Percentiles rank a stretch among this genome's conserved stretches.
phyloP scores from a whole-genome alignment of 176 grass and related monocot species.

The Oryza officinalis region DNA sequence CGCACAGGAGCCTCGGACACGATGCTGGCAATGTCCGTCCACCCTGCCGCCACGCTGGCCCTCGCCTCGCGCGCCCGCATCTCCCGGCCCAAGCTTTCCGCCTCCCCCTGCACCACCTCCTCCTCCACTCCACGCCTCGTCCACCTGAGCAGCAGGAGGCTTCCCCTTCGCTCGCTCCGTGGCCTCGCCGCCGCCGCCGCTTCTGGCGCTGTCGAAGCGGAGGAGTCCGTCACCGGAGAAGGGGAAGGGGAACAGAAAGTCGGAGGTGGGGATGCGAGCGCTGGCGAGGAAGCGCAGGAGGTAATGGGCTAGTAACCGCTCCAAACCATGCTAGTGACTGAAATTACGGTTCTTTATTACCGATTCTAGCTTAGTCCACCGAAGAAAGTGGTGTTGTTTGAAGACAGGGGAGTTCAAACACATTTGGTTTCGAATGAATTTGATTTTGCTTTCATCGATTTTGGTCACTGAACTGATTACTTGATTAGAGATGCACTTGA shows the following conservation, averaged over 20 bases:
- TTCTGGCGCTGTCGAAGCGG: slow-evolving; percentile 35
- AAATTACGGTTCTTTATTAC: neutral
- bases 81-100: slow-evolving; percentile 16
- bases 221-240: slow-evolving; percentile 2
- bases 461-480: neutral
- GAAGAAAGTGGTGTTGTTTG: neutral
- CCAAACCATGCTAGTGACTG: neutral
- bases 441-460: neutral
- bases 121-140: neutral
- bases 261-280: neutral
- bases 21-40: slow-evolving; percentile 50
- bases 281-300: slow-evolving; percentile 34
- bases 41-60: slow-evolving; percentile 38
- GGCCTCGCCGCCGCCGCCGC: slow-evolving; percentile 36
- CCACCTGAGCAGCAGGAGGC: slow-evolving; percentile 14
- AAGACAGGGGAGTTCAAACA: neutral
- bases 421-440: neutral
- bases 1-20: slow-evolving; percentile 21
- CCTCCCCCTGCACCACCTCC: neutral
- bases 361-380: neutral
- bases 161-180: slow-evolving; percentile 25
- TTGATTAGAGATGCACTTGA: no score
- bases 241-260: slow-evolving; percentile 6
- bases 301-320: slow-evolving; percentile 23
- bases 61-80: slow-evolving; percentile 17